phyloP scores from a whole-genome alignment of 2,329 filamentous ascomycete genomes.

The Botrytis squamosa region DNA sequence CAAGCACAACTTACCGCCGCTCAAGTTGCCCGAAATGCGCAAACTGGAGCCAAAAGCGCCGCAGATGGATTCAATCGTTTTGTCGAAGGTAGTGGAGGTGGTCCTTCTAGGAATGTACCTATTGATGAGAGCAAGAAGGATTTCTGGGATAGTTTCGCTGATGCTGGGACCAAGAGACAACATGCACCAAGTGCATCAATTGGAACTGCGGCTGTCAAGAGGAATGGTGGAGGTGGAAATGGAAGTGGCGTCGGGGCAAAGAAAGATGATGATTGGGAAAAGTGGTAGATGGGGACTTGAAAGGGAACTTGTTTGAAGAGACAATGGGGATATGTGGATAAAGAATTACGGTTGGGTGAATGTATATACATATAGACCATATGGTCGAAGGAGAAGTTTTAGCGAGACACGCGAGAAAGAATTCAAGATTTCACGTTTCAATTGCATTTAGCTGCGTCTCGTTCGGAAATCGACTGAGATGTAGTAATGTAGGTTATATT shows the following conservation, averaged over 20 bases:
- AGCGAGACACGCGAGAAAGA: not conserved
- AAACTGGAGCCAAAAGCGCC: slow-evolving; percentile 70
- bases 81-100: slow-evolving; percentile 66
- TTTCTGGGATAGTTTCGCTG: slow-evolving; percentile 91
- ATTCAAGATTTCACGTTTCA: not conserved
- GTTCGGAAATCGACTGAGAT: not conserved
- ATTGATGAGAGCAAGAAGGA: slow-evolving; percentile 69
- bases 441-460: not conserved
- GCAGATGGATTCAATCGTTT: slow-evolving; percentile 82
- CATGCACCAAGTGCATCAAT: slow-evolving; percentile 29
- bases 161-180: slow-evolving; percentile 35
- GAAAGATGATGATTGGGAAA: slow-evolving; percentile 63
- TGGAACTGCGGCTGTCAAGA: slow-evolving; percentile 38
- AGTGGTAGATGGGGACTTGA: slow-evolving; percentile 30
- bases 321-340: not conserved
- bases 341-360: not conserved
- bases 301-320: not conserved
- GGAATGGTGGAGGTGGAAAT: slow-evolving; percentile 26
- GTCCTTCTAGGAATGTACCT: slow-evolving; percentile 41
- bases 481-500: not conserved
- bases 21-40: slow-evolving; percentile 64
- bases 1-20: slow-evolving; percentile 61
- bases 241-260: slow-evolving; percentile 36
- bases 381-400: not conserved
- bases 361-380: slow-evolving; percentile 5